These are phyloP conservation scores for Claviceps sp. DNA, from an alignment of 2,329 filamentous ascomycete genomes.

Conservation along the genomic window DNA sequence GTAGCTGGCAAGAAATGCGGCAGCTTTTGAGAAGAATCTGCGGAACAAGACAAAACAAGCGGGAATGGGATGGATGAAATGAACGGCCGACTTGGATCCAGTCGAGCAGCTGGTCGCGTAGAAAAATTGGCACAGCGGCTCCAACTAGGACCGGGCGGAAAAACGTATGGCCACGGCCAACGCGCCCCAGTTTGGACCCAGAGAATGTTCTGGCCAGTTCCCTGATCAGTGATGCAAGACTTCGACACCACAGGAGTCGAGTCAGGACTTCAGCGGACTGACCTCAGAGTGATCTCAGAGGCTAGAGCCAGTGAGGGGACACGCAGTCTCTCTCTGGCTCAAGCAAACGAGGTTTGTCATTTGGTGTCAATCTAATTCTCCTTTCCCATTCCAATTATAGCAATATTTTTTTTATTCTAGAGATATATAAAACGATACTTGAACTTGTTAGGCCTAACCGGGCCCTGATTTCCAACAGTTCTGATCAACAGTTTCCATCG, in stretches of 20 bases:
- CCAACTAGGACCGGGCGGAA: slow-evolving; percentile 18
- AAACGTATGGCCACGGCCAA: slow-evolving; percentile 19
- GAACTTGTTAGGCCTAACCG: neutral
- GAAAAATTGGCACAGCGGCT: slow-evolving; percentile 27
- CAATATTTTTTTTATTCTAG: no score
- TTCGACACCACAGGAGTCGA: neutral
- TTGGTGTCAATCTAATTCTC: neutral
- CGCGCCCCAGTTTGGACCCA: slow-evolving; percentile 3
- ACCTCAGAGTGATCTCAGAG: no score
- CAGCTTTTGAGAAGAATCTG: slow-evolving; percentile 3
- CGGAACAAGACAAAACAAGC: slow-evolving; percentile 3
- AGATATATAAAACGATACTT: no score
- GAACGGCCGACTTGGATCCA: slow-evolving; percentile 3
- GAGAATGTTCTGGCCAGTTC: slow-evolving; percentile 8
- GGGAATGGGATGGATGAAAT: slow-evolving; percentile 1
- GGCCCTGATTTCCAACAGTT: neutral
- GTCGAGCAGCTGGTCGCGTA: slow-evolving; percentile 11
- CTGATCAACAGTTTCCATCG: neutral
- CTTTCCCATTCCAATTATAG: neutral
- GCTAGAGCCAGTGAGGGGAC: no score
- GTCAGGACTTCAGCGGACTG: no score
- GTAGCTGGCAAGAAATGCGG: slow-evolving; percentile 8
- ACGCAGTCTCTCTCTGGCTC: neutral
- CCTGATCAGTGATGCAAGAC: neutral
- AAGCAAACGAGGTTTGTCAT: neutral